Evolutionary conservation across 805 yeast species (phyloP), one percentile per base, ranked within the genome.

Genomic region (Yarrowia bubula): DNA sequence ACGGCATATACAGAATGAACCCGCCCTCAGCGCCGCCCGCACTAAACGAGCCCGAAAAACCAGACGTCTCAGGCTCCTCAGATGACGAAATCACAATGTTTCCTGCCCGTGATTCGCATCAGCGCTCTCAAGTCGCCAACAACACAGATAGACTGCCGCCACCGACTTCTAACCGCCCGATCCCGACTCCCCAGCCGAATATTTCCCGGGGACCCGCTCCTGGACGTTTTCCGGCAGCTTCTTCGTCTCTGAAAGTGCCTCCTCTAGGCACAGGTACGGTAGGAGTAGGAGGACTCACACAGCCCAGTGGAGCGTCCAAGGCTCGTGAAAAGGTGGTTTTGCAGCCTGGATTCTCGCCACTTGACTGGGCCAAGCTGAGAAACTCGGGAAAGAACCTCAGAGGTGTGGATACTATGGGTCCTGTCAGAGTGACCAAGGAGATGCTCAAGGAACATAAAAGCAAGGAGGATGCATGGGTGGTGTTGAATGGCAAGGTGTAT

Each of bases 381-480:
- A 72, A 76, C 13, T 76, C 80, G 7, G 82, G 81, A 8, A 73
- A 76, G 66, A 79, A 84, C 66, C 79, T 89, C 46, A 74, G 89
- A 68, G 77, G 76, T 3, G 67, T 67, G 10, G 67, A 68, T 37
- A 32, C 63, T 41, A 64, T 67, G n/a, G 71, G 70, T 13, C 69
- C 69, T 5, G 65, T 75, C 7, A 69, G 72, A 9, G 73, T 78
- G 0, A 77, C 87, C 4, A 78, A 77, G 44, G 85, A 82, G 1
- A 88, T 88, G 69, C 77, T 92, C 64, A 76, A 77, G 47, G 78
- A 75, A 57, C 98, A 93, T 74, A 80, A 78, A 17, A 74, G 80
- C 0, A 68, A 67, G n/a, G 82, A 82, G 0, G 96, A 95, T 72
- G 89, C 89, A 66, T 93, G 98, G 98, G 88, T 95, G 3, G 84